Base-by-base conservation (phyloP, 495 filamentous ascomycete species). In the Penicillium simplicissimum region DNA sequence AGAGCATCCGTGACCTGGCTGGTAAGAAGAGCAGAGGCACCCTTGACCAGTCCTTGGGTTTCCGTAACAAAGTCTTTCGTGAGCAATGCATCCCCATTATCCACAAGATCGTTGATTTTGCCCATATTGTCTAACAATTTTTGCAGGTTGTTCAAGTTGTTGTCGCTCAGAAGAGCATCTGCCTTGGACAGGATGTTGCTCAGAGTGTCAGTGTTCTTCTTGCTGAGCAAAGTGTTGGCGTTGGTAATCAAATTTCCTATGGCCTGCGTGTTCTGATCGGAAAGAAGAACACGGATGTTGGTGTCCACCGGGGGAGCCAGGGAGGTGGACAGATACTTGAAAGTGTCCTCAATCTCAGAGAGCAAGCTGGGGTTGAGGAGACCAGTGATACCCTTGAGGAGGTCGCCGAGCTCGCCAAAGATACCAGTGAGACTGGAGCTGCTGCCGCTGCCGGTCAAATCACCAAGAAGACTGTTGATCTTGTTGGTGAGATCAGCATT, bases 271-370 rank as follows among this genome's bases (percentile, higher is more conserved):
- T 68, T 68, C 21, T 70, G 51, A 23, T 72, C 62, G 25, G 56
- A 61, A 8, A 81, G 65, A 42, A 81, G 68, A 28, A 63, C 66
- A 42, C 76, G 74, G 8, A 82, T 59, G 62, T 82, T 75, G 62
- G 75, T 68, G 55, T 76, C 67, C 48, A 74, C 74, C 4, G 80
- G 68, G 5, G 67, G 64, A 49, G 71, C 73, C 33, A 82, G 60
- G n/a, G 70, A 31, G 14, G 76, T 77, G 21, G 66, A 66, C 1
- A 80, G 60, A 51, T 76, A 71, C 33, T 72, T 67, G 69, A 81
- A 62, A 40, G 75, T 74, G 23, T 67, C 57, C 45, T 67, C 69
- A 23, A 79, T 15, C 47, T 78, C 67, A 42, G 28, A 58, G 35
- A 74, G 57, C 43, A 74, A 55, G 56, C 48, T 40, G 10, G 71